Conservation (phyloP, 2,329 filamentous ascomycete genomes). For the Purpureocillium lavendulum region DNA sequence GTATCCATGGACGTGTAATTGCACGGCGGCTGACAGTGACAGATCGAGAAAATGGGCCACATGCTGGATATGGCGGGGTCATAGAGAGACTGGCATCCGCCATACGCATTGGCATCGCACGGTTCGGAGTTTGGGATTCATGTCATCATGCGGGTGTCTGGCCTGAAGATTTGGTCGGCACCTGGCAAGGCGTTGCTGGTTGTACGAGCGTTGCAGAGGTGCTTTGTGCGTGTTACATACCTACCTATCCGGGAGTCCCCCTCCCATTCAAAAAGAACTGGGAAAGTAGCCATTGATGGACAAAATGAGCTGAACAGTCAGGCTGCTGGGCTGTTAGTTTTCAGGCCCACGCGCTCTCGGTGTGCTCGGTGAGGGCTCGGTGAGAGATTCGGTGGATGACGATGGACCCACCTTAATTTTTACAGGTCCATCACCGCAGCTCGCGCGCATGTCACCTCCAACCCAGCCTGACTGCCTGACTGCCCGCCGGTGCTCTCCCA, state of each 20-base stretch:
- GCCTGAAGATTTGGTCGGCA: too few species aligned
- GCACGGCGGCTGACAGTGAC: slow-evolving; percentile 12
- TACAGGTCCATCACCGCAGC: background rate
- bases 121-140: slow-evolving; percentile 1
- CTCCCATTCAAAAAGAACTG: too few species aligned
- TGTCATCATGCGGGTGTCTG: background rate
- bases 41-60: slow-evolving; percentile 87
- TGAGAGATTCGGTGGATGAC: background rate
- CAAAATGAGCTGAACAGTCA: too few species aligned
- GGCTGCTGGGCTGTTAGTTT: too few species aligned
- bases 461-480: background rate
- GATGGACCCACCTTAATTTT: slow-evolving; percentile 1
- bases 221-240: too few species aligned
- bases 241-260: background rate
- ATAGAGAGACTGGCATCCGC: background rate
- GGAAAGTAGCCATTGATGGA: too few species aligned
- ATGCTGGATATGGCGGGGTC: slow-evolving; percentile 52
- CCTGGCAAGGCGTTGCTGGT: background rate
- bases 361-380: background rate
- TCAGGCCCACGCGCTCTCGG: too few species aligned
- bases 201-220: background rate
- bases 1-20: background rate
- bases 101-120: background rate
- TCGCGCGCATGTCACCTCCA: background rate
- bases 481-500: background rate